These are phyloP conservation scores for Aeminium ludgeri DNA, from an alignment of 495 filamentous ascomycete genomes.

Conservation along the genomic window DNA sequence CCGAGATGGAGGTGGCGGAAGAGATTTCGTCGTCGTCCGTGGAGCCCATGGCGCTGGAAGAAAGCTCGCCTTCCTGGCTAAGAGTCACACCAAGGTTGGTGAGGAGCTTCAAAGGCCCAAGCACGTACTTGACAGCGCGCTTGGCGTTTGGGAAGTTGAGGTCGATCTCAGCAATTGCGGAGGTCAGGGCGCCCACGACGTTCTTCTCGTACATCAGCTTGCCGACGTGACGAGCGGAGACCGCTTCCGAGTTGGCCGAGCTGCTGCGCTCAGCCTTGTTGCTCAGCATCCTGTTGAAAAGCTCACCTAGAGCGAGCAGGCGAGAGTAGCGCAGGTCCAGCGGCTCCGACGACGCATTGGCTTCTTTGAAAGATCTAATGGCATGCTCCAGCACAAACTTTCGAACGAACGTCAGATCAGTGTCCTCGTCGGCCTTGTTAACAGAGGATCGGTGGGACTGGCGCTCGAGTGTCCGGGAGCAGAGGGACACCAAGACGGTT, in stretches of 20 bases:
- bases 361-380: slow-evolving; percentile 81
- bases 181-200: slow-evolving; percentile 70
- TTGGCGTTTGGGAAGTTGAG: slow-evolving; percentile 86
- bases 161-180: slow-evolving; percentile 91
- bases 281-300: slow-evolving; percentile 82
- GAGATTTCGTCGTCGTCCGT: slow-evolving; percentile 65
- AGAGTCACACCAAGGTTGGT: slow-evolving; percentile 74
- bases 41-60: slow-evolving; percentile 44
- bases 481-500: slow-evolving; percentile 69
- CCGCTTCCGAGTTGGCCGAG: neutral
- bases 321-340: slow-evolving; percentile 77
- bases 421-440: slow-evolving; percentile 46
- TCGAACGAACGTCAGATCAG: slow-evolving; percentile 79
- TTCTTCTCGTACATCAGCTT: slow-evolving; percentile 97
- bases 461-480: slow-evolving; percentile 64
- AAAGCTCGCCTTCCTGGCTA: slow-evolving; percentile 60
- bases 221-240: slow-evolving; percentile 56
- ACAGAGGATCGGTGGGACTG: slow-evolving; percentile 19
- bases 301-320: slow-evolving; percentile 68
- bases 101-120: slow-evolving; percentile 71
- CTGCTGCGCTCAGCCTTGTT: slow-evolving; percentile 8
- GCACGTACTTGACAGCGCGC: slow-evolving; percentile 86
- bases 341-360: slow-evolving; percentile 56
- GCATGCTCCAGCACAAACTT: slow-evolving; percentile 90
- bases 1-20: slow-evolving; percentile 76